Evolutionary conservation across 352 stramenopile species (phyloP).

Genomic region (Phytopythium montanum): DNA sequence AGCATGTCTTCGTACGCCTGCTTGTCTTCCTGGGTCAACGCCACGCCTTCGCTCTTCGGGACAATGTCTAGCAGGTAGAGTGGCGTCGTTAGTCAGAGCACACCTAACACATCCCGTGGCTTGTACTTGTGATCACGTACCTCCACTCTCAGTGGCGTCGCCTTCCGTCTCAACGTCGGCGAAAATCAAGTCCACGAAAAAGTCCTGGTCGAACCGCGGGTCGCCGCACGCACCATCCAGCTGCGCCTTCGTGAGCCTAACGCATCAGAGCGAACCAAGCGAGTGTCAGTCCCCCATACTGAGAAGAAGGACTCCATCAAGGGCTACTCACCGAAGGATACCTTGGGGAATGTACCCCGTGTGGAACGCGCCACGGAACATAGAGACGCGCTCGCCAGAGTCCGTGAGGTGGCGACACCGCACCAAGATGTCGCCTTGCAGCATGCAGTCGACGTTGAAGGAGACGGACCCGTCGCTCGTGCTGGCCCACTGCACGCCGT

Average conservation of each 20-base stretch:
- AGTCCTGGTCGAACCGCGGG: conserved; percentile 92
- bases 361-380: conserved; percentile 98
- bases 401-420: conserved; percentile 94
- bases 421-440: conserved; percentile 97
- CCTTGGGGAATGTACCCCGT: conserved; percentile 97
- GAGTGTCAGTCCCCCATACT: background rate
- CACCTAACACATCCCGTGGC: background rate
- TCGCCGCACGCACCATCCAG: conserved; percentile 94
- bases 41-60: conserved; percentile 66
- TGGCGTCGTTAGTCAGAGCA: background rate
- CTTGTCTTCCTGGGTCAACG: conserved; percentile 74
- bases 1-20: conserved; percentile 88
- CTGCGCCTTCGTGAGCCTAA: conserved; percentile 94
- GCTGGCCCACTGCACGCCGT: conserved; percentile 91
- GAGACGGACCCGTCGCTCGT: conserved; percentile 86
- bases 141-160: conserved; percentile 12
- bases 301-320: background rate
- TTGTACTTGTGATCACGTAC: background rate
- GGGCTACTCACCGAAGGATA: conserved; percentile 80
- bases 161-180: conserved; percentile 87
- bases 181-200: conserved; percentile 97
- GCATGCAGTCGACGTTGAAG: conserved; percentile 94
- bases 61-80: background rate
- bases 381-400: conserved; percentile 86
- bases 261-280: background rate